phyloP scores from a whole-genome alignment of 169 alveolate species.

The Cystoisospora suis region DNA sequence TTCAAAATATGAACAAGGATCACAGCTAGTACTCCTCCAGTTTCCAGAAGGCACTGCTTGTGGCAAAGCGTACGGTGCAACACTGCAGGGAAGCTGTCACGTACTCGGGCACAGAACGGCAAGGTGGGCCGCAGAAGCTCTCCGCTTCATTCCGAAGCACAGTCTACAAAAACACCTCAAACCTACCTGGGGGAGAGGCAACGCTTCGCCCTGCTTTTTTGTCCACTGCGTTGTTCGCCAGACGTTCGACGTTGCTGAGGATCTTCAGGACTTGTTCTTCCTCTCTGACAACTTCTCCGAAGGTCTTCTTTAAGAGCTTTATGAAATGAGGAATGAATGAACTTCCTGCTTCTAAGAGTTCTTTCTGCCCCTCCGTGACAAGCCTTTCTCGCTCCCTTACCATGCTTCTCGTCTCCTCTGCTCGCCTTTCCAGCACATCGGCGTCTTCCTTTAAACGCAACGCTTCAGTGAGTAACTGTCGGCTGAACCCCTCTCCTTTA shows the following conservation, averaged over 20 bases:
- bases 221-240: neutral
- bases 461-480: neutral
- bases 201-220: neutral
- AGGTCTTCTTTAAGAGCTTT: neutral
- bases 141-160: too few relatives aligned
- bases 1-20: too few relatives aligned
- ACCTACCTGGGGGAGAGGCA: neutral
- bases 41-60: too few relatives aligned
- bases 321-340: neutral
- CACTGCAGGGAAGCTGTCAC: too few relatives aligned
- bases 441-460: neutral
- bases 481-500: neutral
- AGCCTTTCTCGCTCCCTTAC: conserved; percentile 5
- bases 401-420: neutral
- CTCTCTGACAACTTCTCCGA: neutral
- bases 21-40: too few relatives aligned
- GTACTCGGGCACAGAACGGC: too few relatives aligned
- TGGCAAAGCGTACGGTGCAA: too few relatives aligned
- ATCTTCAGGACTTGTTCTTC: neutral
- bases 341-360: neutral
- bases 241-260: neutral
- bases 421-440: neutral
- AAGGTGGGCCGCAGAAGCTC: too few relatives aligned
- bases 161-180: too few relatives aligned
- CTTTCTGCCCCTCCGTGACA: neutral